phyloP scores from a whole-genome alignment of 139 green algal species.

The Bryopsis sp. region DNA sequence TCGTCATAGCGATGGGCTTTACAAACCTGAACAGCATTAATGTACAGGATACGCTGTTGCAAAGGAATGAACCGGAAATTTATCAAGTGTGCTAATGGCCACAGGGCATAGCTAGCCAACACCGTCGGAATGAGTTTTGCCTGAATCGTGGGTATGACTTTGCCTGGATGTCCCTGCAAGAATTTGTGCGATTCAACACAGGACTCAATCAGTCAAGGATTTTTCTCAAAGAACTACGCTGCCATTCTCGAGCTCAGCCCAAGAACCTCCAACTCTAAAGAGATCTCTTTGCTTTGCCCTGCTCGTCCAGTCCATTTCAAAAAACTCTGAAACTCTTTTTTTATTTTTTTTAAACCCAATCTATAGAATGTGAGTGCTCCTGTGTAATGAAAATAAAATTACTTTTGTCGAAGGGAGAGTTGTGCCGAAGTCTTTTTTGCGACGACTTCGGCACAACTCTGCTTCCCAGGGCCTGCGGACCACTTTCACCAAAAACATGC shows the following conservation, averaged over 20 bases:
- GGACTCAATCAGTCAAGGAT: background rate
- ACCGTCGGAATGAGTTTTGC: constrained; percentile 30
- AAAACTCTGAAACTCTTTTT: too few relatives aligned
- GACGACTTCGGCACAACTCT: too few relatives aligned
- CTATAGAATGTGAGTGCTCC: too few relatives aligned
- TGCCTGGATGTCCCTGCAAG: constrained; percentile 16
- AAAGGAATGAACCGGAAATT: constrained; percentile 72
- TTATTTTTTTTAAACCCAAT: too few relatives aligned
- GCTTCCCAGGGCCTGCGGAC: too few relatives aligned
- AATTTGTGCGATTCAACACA: too few relatives aligned
- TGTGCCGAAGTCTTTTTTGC: too few relatives aligned
- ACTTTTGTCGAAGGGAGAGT: too few relatives aligned
- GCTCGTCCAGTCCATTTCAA: background rate
- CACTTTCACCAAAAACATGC: too few relatives aligned
- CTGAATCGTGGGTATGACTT: constrained; percentile 8
- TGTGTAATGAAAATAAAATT: too few relatives aligned
- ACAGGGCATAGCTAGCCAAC: constrained; percentile 47
- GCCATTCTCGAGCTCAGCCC: background rate
- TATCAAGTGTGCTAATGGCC: constrained; percentile 63
- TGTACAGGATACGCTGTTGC: constrained; percentile 70
- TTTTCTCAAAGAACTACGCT: background rate
- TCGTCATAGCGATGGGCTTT: too few relatives aligned
- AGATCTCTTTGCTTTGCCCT: background rate
- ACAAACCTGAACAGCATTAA: constrained; percentile 58
- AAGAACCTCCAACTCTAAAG: background rate